Evolutionary conservation across 805 yeast genomes (phyloP), one percentile per base, ranked within the genome.

Genomic region (Pichia kluyveri): DNA sequence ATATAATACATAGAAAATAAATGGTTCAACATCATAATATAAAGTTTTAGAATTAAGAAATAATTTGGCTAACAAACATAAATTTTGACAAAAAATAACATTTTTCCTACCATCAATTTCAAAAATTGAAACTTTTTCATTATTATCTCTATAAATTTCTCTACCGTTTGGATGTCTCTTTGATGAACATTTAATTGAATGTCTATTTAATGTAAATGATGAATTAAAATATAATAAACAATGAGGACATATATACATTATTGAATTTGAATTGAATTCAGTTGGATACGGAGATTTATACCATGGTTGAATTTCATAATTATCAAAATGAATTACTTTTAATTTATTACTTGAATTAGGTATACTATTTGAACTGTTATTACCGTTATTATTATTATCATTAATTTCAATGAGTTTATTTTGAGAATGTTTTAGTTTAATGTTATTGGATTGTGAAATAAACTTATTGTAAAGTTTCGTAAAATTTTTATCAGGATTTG

Each of bases 11-110:
- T 91, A 93, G 60, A 93, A 93, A 60, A 85, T 76, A 57, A 91
- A 91, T 1, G 98, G 96, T 63, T 93, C 96, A 41, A 91, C 98
- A 59, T 93, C 98, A 61, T 88, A 88, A 61, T 89, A 90, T 45
- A 93, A 69, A 0, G 97, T 88, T 60, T 93, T 93, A 2, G 96
- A 87, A 63, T 90, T 87, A 45, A 93, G 71, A 59, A 90, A 93
- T 50, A 89, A 67, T 62, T 91, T 93, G 3, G 97, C 96, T 54
- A 93, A 65, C 40, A 91, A 70, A 69, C 99, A 93, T 47, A 93
- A 66, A 60, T 88, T 89, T 61, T 89, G 96, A 65, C 97, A 89
- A 60, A 84, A 91, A 45, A 76, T 73, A 15, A 82, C 81, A 57
- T 85, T 81, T 52, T 84, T 85, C 36, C 95, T 70, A 0, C 99